phyloP scores from a whole-genome alignment of 805 yeast genomes.

The Saccharomycopsis fibuligera region DNA sequence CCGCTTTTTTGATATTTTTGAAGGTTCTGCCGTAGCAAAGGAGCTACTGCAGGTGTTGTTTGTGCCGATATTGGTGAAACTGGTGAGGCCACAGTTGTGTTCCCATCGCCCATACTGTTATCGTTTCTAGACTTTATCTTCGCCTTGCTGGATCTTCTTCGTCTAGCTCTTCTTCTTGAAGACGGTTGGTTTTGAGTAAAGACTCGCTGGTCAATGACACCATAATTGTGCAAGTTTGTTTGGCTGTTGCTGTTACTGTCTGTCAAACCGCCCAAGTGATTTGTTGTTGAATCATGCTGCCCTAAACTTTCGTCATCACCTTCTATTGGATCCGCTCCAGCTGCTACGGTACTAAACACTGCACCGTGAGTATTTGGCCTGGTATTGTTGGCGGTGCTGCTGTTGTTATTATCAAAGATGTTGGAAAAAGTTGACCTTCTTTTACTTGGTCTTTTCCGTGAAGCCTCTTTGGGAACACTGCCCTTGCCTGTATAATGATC shows the following conservation, averaged over 20 bases:
- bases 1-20: not conserved
- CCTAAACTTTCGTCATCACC: no score
- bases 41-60: not conserved
- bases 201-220: conserved; percentile 14
- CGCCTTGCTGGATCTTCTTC: not conserved
- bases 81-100: no score
- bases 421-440: conserved; percentile 13
- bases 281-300: not conserved
- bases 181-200: not conserved
- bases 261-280: not conserved
- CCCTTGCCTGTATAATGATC: not conserved
- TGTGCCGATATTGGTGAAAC: not conserved
- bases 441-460: not conserved
- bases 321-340: no score
- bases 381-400: not conserved
- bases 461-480: not conserved
- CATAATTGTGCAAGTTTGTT: conserved; percentile 1
- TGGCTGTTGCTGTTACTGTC: not conserved
- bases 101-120: no score
- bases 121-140: not conserved
- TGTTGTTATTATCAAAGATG: conserved; percentile 4
- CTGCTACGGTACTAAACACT: no score
- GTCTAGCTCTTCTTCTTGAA: not conserved
- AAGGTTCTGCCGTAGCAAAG: not conserved
- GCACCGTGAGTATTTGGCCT: not conserved